phyloP scores from a whole-genome alignment of 768 basidiomycete genomes.

The Tricholoma flavovirens region DNA sequence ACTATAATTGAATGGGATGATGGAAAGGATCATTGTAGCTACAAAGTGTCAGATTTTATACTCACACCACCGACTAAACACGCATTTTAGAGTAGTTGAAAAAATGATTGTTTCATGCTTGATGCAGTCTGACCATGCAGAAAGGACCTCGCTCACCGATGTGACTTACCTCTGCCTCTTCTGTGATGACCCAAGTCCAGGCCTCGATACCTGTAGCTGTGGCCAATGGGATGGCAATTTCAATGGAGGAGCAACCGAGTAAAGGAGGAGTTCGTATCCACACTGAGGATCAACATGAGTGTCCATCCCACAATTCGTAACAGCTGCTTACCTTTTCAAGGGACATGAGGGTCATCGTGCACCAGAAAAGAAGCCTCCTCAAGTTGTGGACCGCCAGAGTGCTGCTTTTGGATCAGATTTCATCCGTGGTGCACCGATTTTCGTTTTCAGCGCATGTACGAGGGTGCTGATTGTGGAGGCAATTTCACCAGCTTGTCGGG shows the following conservation, averaged over 20 bases:
- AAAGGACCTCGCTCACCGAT: conserved; percentile 78
- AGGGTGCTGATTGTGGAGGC: conserved; percentile 54
- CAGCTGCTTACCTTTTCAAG: conserved; percentile 44
- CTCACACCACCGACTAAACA: conserved; percentile 8
- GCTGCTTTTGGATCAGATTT: conserved; percentile 67
- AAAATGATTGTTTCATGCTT: conserved; percentile 78
- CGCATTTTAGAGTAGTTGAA: conserved; percentile 74
- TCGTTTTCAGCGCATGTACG: conserved; percentile 58
- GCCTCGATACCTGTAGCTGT: conserved; percentile 86
- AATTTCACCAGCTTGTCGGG: conserved; percentile 54
- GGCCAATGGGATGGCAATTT: conserved; percentile 80
- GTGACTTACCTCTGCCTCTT: conserved; percentile 78
- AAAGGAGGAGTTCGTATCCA: conserved; percentile 80
- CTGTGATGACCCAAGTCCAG: conserved; percentile 94
- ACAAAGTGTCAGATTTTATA: conserved; percentile 5
- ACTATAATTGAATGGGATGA: conserved; percentile 77
- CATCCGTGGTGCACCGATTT: conserved; percentile 60
- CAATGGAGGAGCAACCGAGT: conserved; percentile 81
- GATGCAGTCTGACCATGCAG: conserved; percentile 85
- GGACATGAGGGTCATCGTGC: conserved; percentile 75
- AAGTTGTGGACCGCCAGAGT: conserved; percentile 77
- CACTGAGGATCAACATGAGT: conserved; percentile 41
- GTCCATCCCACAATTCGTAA: not conserved
- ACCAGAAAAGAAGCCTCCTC: conserved; percentile 80
- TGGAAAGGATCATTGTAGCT: conserved; percentile 89